Percentiles rank a stretch among this genome's conserved stretches.
phyloP scores from a whole-genome alignment of 345 rosid species.

The Eucalyptus erythrocorys region DNA sequence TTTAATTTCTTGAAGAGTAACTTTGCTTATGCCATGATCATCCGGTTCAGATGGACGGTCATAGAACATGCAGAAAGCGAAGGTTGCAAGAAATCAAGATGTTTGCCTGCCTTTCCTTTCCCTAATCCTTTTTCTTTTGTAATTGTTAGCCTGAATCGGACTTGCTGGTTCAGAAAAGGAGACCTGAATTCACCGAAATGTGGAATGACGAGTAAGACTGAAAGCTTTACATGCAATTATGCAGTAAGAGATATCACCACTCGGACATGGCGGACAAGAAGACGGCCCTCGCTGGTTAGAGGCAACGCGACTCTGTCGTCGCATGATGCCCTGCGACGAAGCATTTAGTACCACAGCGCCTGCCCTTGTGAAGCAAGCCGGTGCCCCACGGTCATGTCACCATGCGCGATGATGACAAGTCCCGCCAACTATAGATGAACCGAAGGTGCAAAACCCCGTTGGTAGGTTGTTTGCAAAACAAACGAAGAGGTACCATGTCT shows the following conservation, averaged over 20 bases:
- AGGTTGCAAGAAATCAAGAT: not conserved
- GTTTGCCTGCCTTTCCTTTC: not conserved
- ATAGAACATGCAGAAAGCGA: not conserved
- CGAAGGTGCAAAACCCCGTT: not conserved
- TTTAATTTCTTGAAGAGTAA: not conserved
- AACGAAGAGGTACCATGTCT: no score
- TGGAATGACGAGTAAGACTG: not conserved
- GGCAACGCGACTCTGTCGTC: accelerated
- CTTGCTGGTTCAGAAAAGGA: not conserved
- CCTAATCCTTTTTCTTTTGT: not conserved
- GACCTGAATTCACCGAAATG: not conserved
- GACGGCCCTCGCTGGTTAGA: no score
- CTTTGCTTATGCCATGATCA: not conserved
- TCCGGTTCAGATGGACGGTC: not conserved
- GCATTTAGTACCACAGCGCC: not conserved
- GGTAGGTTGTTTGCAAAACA: no score
- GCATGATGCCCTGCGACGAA: not conserved
- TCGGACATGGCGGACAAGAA: no score
- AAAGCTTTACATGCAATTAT: not conserved
- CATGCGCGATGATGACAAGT: not conserved
- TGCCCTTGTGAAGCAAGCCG: not conserved
- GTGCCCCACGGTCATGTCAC: not conserved
- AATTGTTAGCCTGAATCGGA: not conserved
- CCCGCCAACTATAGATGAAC: not conserved
- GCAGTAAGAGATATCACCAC: not conserved